A percentile compares a stretch with the other conserved stretches of the same genome.
Evolutionary conservation across 2,329 filamentous ascomycete genomes (phyloP).

Genomic region (Alternaria longipes): DNA sequence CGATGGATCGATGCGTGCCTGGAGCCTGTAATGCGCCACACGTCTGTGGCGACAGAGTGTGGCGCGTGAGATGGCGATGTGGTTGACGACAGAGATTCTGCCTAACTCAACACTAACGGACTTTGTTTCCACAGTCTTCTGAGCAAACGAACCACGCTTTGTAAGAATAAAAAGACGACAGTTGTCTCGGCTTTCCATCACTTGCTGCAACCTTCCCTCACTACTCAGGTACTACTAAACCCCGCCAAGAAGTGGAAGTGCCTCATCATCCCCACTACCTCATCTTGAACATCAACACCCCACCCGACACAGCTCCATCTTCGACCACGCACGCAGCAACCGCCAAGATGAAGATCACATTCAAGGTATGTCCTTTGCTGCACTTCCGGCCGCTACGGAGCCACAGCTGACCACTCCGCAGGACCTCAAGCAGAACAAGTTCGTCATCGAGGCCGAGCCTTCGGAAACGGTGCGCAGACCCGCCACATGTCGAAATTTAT

Average conservation of each 20-base stretch:
- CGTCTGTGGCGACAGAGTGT: constrained; percentile 5
- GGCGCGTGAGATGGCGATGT: not conserved
- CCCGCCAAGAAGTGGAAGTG: constrained; percentile 16
- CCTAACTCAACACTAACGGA: constrained; percentile 1
- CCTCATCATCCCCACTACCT: constrained; percentile 24
- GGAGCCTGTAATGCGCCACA: constrained; percentile 5
- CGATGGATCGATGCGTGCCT: not conserved
- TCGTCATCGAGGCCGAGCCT: constrained; percentile 93
- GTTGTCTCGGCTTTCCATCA: not conserved
- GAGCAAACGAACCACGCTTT: constrained; percentile 13
- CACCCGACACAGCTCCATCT: constrained; percentile 34
- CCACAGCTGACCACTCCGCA: constrained; percentile 53
- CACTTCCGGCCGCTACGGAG: constrained; percentile 20
- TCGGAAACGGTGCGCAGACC: constrained; percentile 77
- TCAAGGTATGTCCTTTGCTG: constrained; percentile 64
- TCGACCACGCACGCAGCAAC: constrained; percentile 27
- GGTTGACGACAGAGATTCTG: constrained; percentile 12
- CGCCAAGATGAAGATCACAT: constrained; percentile 72
- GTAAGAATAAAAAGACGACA: not conserved
- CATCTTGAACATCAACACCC: constrained; percentile 34
- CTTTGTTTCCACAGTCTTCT: constrained; percentile 34
- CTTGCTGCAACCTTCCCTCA: constrained; percentile 9
- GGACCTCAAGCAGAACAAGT: constrained; percentile 99
- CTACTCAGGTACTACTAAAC: constrained; percentile 9
- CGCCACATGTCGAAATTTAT: constrained; percentile 24